Base-by-base conservation (phyloP, 139 green algal genomes). In the Chlamydomonas applanata region DNA sequence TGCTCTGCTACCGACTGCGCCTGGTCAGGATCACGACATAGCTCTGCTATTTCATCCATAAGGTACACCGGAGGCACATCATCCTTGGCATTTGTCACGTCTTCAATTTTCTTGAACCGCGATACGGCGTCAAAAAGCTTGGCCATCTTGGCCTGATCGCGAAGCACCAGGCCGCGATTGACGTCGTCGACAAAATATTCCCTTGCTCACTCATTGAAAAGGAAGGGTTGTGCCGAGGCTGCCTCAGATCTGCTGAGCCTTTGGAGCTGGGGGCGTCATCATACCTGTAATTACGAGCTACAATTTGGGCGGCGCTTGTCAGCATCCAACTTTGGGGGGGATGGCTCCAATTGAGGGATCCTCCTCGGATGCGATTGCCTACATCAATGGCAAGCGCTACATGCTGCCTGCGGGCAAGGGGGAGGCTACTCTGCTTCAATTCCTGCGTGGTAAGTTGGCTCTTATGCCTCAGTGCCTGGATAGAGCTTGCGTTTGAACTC, bases 391-490 rank as follows among this genome's bases (percentile, higher is more conserved):
- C 11, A 92, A 89, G 68, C 84, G 89, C 20, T 78, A 87, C 33
- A 74, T 82, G 11, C 76, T 98, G 22, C 94, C 94, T 1, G 2
- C 34, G 2, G 94, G 85, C 3, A 52, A 81, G 2, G 94, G 83
- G 0, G 91, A 98, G 56, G 60, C 49, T 0, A 98, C 94, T 0
- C 79, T 98, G 32, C 86, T 98, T 29, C 73, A 92, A 32, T 98
- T 85, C 71, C 72, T 98, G 69, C 71, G 94, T 68, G 93, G 93
- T 97, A 40, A 64, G 83, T n/a, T n/a, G n/a, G n/a, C n/a, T n/a
- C n/a, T n/a, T n/a, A n/a, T n/a, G n/a, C n/a, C n/a, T n/a, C n/a
- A n/a, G n/a, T n/a, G n/a, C n/a, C n/a, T n/a, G n/a, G n/a, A n/a
- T n/a, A n/a, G n/a, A n/a, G n/a, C n/a, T n/a, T n/a, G n/a, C n/a